Evolutionary conservation across 2,329 filamentous ascomycete genomes (phyloP), one percentile per base, ranked within the genome.

Genomic region (Neofusicoccum ribis): DNA sequence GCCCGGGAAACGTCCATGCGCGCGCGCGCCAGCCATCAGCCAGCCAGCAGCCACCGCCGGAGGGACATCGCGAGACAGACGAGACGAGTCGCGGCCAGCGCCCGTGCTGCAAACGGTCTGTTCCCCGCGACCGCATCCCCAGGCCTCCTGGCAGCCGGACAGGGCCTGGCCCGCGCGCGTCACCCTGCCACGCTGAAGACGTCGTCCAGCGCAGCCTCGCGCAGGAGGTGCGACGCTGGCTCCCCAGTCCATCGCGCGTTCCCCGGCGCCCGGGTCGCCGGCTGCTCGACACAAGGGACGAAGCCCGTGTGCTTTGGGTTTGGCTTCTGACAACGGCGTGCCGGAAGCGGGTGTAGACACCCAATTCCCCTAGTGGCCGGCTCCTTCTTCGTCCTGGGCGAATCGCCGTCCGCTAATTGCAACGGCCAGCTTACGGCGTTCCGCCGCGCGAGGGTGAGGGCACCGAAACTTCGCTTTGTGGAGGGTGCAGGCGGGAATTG

Each of bases 291-390:
- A 41, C 52, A 43, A 12, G 52, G 36, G 52, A 47, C 27, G 37
- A 37, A 47, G 27, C n/a, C 23, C 39, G 39, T 23, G 23, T 58
- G 27, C 56, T 46, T 34, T 34, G 41, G 41, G 41, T 46, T 60
- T 60, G 56, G 56, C 56, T 47, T 47, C 41, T 60, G 41, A 60
- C 56, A 60, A 60, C 56, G 56, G 43, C 31, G 56, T 54, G 62
- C 51, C 62, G 62, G 62, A 64, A 64, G 51, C 62, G 62, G 62
- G 50, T 56, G 62, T 49, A 41, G 39, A 56, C 51, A 64, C 36
- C 51, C 49, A 60, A 60, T 51, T 7, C 20, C 36, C 34, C 36
- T 50, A 50, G 59, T 51, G 46, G 36, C 59, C 59, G 59, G 31
- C 46, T 46, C 56, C 54, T 47, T 31, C 23, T 37, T 37, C 56